phyloP scores from a whole-genome alignment of 305 asterid species.

The Fraxinus platypoda region DNA sequence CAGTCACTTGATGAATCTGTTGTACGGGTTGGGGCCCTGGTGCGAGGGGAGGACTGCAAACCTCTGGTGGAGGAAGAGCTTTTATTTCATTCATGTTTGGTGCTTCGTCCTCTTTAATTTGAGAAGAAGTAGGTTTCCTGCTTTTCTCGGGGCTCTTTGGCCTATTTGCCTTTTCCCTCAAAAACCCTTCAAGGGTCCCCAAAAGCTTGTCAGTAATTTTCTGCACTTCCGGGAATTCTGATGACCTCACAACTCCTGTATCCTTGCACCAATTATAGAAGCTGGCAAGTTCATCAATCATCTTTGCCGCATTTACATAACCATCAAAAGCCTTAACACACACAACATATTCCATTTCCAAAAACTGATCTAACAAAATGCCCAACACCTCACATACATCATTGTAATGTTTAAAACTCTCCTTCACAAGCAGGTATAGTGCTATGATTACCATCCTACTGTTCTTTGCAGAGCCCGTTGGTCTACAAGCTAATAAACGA shows the following conservation, averaged over 20 bases:
- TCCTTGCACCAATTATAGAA: slow-evolving; percentile 65
- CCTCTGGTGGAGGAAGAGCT: slow-evolving; percentile 60
- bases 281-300: slow-evolving; percentile 46
- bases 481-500: slow-evolving; percentile 59
- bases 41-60: slow-evolving; percentile 22
- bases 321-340: slow-evolving; percentile 59
- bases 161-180: slow-evolving; percentile 49
- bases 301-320: slow-evolving; percentile 60
- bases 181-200: slow-evolving; percentile 51
- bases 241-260: slow-evolving; percentile 48
- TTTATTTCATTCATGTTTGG: slow-evolving; percentile 38
- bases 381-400: slow-evolving; percentile 48
- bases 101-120: slow-evolving; percentile 35
- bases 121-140: slow-evolving; percentile 24
- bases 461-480: slow-evolving; percentile 66
- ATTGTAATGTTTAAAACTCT: slow-evolving; percentile 54
- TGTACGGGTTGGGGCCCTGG: slow-evolving; percentile 28
- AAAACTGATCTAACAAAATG: slow-evolving; percentile 43
- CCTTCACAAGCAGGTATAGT: slow-evolving; percentile 45
- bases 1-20: slow-evolving; percentile 33
- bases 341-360: slow-evolving; percentile 52
- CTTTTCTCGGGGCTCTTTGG: slow-evolving; percentile 31
- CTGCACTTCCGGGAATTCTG: slow-evolving; percentile 59
- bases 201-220: slow-evolving; percentile 53
- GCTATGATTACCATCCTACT: slow-evolving; percentile 65